phyloP scores from a whole-genome alignment of 768 basidiomycete genomes.

The Tulasnella sp. region DNA sequence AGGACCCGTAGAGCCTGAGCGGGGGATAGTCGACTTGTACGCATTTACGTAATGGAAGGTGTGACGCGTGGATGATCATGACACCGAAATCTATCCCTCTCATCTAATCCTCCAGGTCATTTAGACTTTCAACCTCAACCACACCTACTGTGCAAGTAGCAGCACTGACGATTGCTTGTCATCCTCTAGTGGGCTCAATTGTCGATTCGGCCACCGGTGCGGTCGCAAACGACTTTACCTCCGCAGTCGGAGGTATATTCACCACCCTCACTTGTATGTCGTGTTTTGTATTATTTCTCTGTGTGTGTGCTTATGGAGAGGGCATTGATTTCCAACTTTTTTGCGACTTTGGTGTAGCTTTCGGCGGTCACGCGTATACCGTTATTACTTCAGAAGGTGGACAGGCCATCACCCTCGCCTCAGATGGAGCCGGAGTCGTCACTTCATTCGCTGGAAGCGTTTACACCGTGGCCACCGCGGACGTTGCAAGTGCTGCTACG shows the following conservation, averaged over 20 bases:
- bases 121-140: too few relatives aligned
- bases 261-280: constrained; percentile 26
- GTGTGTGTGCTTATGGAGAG: too few relatives aligned
- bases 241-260: constrained; percentile 29
- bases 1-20: too few relatives aligned
- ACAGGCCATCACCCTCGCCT: constrained; percentile 50
- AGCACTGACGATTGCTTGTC: too few relatives aligned
- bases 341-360: constrained; percentile 34
- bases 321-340: too few relatives aligned
- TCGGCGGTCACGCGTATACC: constrained; percentile 46
- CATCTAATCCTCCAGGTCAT: too few relatives aligned
- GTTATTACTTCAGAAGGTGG: constrained; percentile 54
- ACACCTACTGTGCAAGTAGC: too few relatives aligned
- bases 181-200: too few relatives aligned
- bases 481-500: constrained; percentile 8
- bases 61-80: too few relatives aligned
- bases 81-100: too few relatives aligned
- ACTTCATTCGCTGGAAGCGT: constrained; percentile 49
- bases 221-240: constrained; percentile 5
- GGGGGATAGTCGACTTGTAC: too few relatives aligned
- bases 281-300: neutral
- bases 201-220: neutral
- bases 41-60: too few relatives aligned
- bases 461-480: constrained; percentile 40
- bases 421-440: constrained; percentile 30